Base-by-base conservation (phyloP, 2,329 filamentous ascomycete species). In the Neopestalotiopsis sp. region DNA sequence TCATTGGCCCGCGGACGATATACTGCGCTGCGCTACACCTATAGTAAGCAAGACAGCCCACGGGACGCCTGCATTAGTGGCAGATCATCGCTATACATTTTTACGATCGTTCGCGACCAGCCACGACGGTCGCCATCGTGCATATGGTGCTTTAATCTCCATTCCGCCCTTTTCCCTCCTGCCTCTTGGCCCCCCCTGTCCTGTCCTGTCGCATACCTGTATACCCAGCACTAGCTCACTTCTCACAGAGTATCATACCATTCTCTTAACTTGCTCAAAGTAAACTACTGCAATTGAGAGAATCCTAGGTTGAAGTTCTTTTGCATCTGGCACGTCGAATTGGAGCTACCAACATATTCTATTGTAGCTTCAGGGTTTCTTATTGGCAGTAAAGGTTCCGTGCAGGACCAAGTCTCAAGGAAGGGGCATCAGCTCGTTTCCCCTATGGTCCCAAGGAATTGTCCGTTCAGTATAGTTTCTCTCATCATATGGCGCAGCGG, bases 61-160 rank as follows among this genome's bases (percentile, higher is more conserved):
- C 45, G 45, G 45, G 45, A 53, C 45, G n/a, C 45, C 45, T 53
- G 45, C 45, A 53, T 53, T 53, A 53, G 45, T 17, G 45, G 45
- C 45, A 53, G 45, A 53, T 53, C 45, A 53, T 53, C 45, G 14
- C 45, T 53, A 53, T 53, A 53, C 45, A 6, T 13, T 17, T 53
- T 53, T 17, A 9, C 17, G 45, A 53, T 53, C 45, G 45, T 53
- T 53, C n/a, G 17, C 45, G 45, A 53, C 45, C 45, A 20, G 45
- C n/a, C 45, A 53, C 45, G 45, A n/a, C 45, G 5, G 45, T 45
- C 45, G 45, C 17, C 14, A 53, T 53, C 45, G 45, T 53, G 45
- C 45, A 53, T 53, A 10, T 53, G n/a, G 45, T 20, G 45, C 45
- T 53, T 17, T 53, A n/a, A 53, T 53, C 45, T 53, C 42, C 45